Conservation (phyloP, 495 filamentous ascomycete species). For the Penicillium ucsense region DNA sequence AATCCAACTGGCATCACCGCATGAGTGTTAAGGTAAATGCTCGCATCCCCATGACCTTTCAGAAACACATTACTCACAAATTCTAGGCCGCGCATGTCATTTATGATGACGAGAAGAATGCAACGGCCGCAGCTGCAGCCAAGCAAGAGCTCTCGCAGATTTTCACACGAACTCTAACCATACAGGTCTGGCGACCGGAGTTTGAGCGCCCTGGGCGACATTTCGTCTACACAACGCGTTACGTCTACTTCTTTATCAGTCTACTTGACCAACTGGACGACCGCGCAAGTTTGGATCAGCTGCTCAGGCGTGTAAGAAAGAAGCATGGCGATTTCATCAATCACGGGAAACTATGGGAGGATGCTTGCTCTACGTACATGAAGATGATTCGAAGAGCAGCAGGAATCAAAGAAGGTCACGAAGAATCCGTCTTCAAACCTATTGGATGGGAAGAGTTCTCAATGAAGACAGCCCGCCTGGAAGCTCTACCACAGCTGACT, state of each 20-base stretch:
- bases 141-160: conserved; percentile 75
- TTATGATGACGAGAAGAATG: conserved; percentile 46
- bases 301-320: conserved; percentile 74
- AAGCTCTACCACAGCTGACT: conserved; percentile 37
- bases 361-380: conserved; percentile 64
- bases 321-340: conserved; percentile 76
- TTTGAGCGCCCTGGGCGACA: conserved; percentile 84
- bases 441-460: conserved; percentile 75
- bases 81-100: conserved; percentile 57
- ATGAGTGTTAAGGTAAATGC: conserved; percentile 59
- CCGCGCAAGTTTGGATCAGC: conserved; percentile 63
- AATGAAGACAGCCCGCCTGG: conserved; percentile 44
- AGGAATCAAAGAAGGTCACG: conserved; percentile 51
- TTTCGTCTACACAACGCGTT: conserved; percentile 87
- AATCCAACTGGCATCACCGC: conserved; percentile 94
- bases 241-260: conserved; percentile 69
- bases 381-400: conserved; percentile 58
- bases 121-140: conserved; percentile 48
- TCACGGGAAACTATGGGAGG: conserved; percentile 77
- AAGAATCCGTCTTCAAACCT: conserved; percentile 75
- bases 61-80: conserved; percentile 7
- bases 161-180: conserved; percentile 88
- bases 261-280: conserved; percentile 72
- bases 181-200: conserved; percentile 95
- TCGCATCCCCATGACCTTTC: not conserved